Base-by-base conservation (phyloP, 495 filamentous ascomycete genomes). In the Trichocladium antarcticum region DNA sequence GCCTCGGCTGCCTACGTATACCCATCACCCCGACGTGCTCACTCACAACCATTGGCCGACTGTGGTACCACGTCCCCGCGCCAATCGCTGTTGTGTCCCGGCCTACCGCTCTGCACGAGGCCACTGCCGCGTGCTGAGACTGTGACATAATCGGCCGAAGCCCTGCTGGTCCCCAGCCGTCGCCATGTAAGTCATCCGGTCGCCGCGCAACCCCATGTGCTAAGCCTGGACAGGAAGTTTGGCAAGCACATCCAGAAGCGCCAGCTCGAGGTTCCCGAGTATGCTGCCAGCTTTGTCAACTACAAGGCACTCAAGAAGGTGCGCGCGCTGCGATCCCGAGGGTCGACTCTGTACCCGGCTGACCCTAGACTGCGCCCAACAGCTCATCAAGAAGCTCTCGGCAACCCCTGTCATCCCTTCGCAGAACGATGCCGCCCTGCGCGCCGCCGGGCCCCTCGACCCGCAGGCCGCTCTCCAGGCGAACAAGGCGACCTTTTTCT, bases 261-360 rank as follows among this genome's bases (percentile, higher is more conserved):
- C 65, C 90, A 97, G 74, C 87, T 98, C 58, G 92, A 98, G 68
- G 86, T 98, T 29, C 92, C 92, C 31, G 92, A 98, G 76, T 98
- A 98, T 83, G 92, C 90, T 40, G 87, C 90, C 42, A 95, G 87
- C 69, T 97, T 98, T 64, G 89, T 97, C 43, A 96, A 98, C 69
- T 98, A 98, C 72, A 98, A 98, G 72, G 90, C 87, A 47, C 74
- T 98, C 54, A 98, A 98, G 68, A 96, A 97, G 84, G 92, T 95
- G 57, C 38, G 62, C 57, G 12, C 12, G 36, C 19, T 32, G 29
- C 15, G 16, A 34, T 6, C 22, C 24, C 17, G 40, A 14, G 21
- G 14, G 40, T 40, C 4, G 35, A 27, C 9, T n/a, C n/a, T n/a
- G n/a, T n/a, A n/a, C n/a, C n/a, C 11, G 42, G 24, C 47, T 51